A percentile compares a stretch with the other conserved stretches of the same genome.
Evolutionary conservation across 176 grass and related monocot species (phyloP).

Genomic region (Avena insularis): DNA sequence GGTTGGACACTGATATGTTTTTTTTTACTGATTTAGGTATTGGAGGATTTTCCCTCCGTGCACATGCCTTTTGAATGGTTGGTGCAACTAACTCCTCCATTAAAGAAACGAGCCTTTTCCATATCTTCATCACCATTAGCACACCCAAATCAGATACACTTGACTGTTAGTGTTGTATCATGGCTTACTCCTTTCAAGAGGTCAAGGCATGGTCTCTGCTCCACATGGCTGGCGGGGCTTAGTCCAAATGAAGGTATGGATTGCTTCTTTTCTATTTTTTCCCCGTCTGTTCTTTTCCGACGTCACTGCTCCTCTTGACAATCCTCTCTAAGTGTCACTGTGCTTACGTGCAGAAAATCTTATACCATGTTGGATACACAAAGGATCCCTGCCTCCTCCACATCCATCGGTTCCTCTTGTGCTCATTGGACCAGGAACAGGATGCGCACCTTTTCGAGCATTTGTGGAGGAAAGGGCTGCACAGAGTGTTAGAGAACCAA

Average conservation of each 20-base stretch:
- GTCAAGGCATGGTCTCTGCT: slow-evolving; percentile 73
- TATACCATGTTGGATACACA: slow-evolving; percentile 79
- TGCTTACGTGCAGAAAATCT: slow-evolving; percentile 56
- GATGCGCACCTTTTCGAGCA: slow-evolving; percentile 86
- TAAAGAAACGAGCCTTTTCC: slow-evolving; percentile 96
- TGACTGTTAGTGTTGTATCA: slow-evolving; percentile 87
- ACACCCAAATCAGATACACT: slow-evolving; percentile 75
- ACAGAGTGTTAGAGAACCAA: slow-evolving; percentile 46
- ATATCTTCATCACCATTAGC: slow-evolving; percentile 87
- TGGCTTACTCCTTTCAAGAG: slow-evolving; percentile 82
- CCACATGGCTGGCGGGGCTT: slow-evolving; percentile 74
- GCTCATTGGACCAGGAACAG: slow-evolving; percentile 90
- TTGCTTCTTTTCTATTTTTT: neutral
- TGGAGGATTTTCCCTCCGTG: slow-evolving; percentile 93
- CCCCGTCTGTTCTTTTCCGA: slow-evolving; percentile 18
- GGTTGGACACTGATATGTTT: slow-evolving; percentile 29
- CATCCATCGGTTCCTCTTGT: slow-evolving; percentile 71
- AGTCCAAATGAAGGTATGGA: slow-evolving; percentile 62
- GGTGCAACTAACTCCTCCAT: slow-evolving; percentile 84
- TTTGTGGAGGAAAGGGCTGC: slow-evolving; percentile 77
- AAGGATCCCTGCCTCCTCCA: slow-evolving; percentile 67
- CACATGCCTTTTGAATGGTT: slow-evolving; percentile 97
- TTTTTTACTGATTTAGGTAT: slow-evolving; percentile 52
- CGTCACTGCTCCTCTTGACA: slow-evolving; percentile 1
- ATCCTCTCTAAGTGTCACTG: slow-evolving; percentile 17